These are phyloP conservation scores for Cymodocea nodosa DNA, from an alignment of 116 monocot species.

Conservation along the genomic window DNA sequence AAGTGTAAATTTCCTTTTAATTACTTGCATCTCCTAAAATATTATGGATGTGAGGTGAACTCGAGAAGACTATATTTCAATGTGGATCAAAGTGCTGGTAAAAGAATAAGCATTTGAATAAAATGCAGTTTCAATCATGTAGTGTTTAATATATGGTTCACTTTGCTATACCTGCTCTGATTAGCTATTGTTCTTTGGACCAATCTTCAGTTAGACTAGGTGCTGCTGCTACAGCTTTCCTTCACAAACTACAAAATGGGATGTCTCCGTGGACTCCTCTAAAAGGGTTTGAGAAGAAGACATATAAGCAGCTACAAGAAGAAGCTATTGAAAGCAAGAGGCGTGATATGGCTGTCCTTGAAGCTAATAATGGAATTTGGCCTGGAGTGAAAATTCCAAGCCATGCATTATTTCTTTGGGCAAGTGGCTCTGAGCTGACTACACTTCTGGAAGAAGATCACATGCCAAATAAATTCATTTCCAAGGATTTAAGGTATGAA, in stretches of 20 bases:
- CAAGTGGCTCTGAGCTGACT: slow-evolving; percentile 78
- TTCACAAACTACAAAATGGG: slow-evolving; percentile 76
- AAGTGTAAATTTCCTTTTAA: too few relatives aligned
- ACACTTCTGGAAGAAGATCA: slow-evolving; percentile 60
- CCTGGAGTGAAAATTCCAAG: slow-evolving; percentile 80
- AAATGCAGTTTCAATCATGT: too few relatives aligned
- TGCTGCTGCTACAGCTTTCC: slow-evolving; percentile 67
- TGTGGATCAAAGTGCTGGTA: too few relatives aligned
- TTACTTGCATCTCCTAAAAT: too few relatives aligned
- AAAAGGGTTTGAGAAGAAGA: slow-evolving; percentile 74
- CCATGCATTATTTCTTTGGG: slow-evolving; percentile 89
- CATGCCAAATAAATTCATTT: slow-evolving; percentile 83
- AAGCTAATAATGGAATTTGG: slow-evolving; percentile 80
- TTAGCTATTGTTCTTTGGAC: background rate
- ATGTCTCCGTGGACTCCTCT: slow-evolving; percentile 65
- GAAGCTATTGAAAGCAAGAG: slow-evolving; percentile 87
- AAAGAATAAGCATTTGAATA: too few relatives aligned
- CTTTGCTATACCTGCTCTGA: background rate
- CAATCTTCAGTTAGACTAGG: slow-evolving; percentile 50
- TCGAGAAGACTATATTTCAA: too few relatives aligned
- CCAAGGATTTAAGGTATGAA: slow-evolving; percentile 61
- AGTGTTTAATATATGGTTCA: background rate
- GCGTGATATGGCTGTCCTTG: slow-evolving; percentile 79
- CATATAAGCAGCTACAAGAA: slow-evolving; percentile 63
- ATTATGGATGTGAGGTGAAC: too few relatives aligned